Evolutionary conservation across 306 rosid genomes (phyloP), one percentile per base, ranked within the genome.

Genomic region (Corylus heterophylla): DNA sequence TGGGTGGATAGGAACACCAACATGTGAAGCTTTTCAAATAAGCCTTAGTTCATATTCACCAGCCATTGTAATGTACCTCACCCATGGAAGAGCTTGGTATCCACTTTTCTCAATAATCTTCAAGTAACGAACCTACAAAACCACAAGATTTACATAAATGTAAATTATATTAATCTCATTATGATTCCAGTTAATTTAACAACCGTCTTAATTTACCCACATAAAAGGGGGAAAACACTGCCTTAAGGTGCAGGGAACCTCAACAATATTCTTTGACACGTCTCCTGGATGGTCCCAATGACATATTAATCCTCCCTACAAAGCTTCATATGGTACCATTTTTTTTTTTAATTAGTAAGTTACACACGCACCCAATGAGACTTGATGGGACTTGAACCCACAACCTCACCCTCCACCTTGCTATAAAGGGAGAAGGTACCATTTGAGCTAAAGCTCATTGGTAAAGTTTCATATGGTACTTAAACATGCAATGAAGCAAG

Each of bases 71-170:
- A 94, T 94, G 92, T 94, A 94, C 87, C 98, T 89, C 90, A 94
- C 98, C 98, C 98, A 94, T 48, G 98, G 98, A 83, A 94, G 98
- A 79, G 98, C 97, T 79, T 93, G 98, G 87, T 93, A 92, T 71
- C 97, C 98, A 75, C 98, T 93, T 88, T 93, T 93, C 87, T 93
- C 98, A 79, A 93, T 93, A 75, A 93, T 90, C 95, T 93, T 93
- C 93, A 93, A 79, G 85, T 93, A 93, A 64, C 98, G 94, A 81
- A 93, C 97, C 97, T 91, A 79, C 83, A 80, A 79, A 83, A 77
- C 74, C 80, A 74, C 37, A 74, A 22, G 52, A 59, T 79, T 52
- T 75, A 48, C 78, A 70, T 56, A 49, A 71, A 71, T 74, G 70
- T 0, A 31, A 64, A 14, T 64, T 35, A 68, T 68, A 17, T 44